Percentiles rank a stretch among this genome's conserved stretches.
phyloP scores from a whole-genome alignment of 1,139 yeast genomes.

The Kurtzmaniella quercitrusa region DNA sequence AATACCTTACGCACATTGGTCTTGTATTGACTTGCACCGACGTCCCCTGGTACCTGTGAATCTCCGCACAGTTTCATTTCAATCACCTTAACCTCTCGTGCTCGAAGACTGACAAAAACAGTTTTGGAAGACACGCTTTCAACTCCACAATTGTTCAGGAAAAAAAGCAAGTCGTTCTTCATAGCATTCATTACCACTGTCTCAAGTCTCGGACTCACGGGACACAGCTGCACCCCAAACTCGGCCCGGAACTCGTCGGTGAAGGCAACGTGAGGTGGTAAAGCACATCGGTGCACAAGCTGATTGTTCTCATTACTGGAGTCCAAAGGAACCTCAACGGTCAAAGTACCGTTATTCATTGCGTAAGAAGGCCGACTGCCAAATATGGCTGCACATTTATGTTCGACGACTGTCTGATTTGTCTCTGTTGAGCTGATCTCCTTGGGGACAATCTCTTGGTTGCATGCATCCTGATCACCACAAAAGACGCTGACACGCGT shows the following conservation, averaged over 20 bases:
- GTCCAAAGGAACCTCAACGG: background rate
- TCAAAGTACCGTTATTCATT: background rate
- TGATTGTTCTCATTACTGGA: background rate
- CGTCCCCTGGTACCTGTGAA: slow-evolving; percentile 9
- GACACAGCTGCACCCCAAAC: slow-evolving; percentile 47
- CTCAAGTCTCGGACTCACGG: slow-evolving; percentile 48
- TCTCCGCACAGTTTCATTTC: slow-evolving; percentile 24
- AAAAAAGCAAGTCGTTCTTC: slow-evolving; percentile 51
- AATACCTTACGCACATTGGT: slow-evolving; percentile 35
- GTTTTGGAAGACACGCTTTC: slow-evolving; percentile 33
- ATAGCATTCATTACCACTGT: slow-evolving; percentile 47
- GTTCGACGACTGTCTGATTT: background rate
- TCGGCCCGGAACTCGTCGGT: slow-evolving; percentile 52
- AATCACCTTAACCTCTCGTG: slow-evolving; percentile 54
- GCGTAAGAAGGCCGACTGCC: background rate
- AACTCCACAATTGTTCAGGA: slow-evolving; percentile 34
- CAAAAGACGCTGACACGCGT: background rate
- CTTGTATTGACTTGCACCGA: slow-evolving; percentile 17
- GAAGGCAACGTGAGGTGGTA: slow-evolving; percentile 45
- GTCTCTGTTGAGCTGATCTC: background rate
- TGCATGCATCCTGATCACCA: background rate
- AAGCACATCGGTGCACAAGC: slow-evolving; percentile 8
- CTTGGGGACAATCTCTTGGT: no score
- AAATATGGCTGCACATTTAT: slow-evolving; percentile 1
- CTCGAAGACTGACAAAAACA: slow-evolving; percentile 46